phyloP scores from a whole-genome alignment of 192 early-diverging fungal species.

The Geosiphon pyriformis region DNA sequence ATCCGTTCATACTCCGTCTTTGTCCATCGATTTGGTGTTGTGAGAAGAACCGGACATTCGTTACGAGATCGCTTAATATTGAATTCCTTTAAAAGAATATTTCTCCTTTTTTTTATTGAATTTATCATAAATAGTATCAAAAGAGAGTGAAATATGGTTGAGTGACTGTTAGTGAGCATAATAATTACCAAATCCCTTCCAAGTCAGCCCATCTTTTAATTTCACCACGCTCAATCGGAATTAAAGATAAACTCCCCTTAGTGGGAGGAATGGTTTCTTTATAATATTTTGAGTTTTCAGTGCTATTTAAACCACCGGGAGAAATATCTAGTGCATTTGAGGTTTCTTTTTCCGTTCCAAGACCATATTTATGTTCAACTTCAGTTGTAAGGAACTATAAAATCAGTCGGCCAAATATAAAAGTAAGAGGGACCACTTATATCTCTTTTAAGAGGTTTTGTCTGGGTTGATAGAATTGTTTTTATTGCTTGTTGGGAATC shows the following conservation, averaged over 20 bases:
- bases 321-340: too few species aligned
- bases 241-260: conserved; percentile 20
- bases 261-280: conserved; percentile 28
- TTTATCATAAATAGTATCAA: too few species aligned
- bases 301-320: too few species aligned
- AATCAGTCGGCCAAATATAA: too few species aligned
- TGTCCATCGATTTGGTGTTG: conserved; percentile 78
- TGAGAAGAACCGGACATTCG: conserved; percentile 69
- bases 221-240: conserved; percentile 53
- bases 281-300: conserved; percentile 26
- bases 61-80: conserved; percentile 70
- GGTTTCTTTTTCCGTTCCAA: neutral
- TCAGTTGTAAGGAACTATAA: neutral
- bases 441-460: too few species aligned
- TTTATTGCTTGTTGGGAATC: too few species aligned
- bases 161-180: neutral
- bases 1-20: conserved; percentile 73
- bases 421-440: too few species aligned
- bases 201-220: conserved; percentile 71
- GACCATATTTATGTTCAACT: too few species aligned
- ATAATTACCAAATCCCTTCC: conserved; percentile 58
- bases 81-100: conserved; percentile 74
- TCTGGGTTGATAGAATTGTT: too few species aligned
- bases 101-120: conserved; percentile 44
- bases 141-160: too few species aligned